Percentiles rank a stretch among this genome's conserved stretches.
phyloP scores from a whole-genome alignment of 768 basidiomycete genomes.

The Tulasnella sp. region DNA sequence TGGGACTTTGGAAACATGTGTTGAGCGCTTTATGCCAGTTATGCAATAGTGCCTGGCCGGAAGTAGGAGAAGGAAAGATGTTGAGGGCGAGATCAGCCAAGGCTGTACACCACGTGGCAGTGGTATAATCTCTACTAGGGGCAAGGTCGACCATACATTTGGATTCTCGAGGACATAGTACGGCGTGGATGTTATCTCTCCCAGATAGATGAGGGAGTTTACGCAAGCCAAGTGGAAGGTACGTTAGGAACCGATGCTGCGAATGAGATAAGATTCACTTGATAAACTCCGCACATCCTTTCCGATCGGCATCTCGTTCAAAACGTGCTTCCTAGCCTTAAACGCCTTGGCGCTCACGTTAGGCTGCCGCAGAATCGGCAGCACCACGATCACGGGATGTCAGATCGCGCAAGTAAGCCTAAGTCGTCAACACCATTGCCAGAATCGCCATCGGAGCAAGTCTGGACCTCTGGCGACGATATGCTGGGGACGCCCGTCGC shows the following conservation, averaged over 20 bases:
- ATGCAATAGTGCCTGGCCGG: too few species aligned
- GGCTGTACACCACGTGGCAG: too few species aligned
- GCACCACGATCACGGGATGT: conserved; percentile 66
- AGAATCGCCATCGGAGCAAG: conserved; percentile 45
- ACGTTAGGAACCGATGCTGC: conserved; percentile 17
- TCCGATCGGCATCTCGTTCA: conserved; percentile 82
- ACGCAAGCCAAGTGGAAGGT: too few species aligned
- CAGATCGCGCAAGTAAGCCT: conserved; percentile 56
- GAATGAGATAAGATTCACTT: conserved; percentile 30
- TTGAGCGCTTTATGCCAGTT: too few species aligned
- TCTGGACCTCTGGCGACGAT: conserved; percentile 33
- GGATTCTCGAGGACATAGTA: too few species aligned
- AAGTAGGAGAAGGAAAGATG: too few species aligned
- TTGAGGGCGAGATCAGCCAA: too few species aligned
- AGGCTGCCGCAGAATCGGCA: conserved; percentile 72
- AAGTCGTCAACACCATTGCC: conserved; percentile 40
- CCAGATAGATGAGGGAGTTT: too few species aligned
- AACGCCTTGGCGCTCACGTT: conserved; percentile 42
- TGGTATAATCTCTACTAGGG: too few species aligned
- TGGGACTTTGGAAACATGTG: too few species aligned
- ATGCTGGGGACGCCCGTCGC: conserved; percentile 37
- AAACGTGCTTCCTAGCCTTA: conserved; percentile 62
- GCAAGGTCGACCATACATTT: too few species aligned
- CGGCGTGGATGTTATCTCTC: too few species aligned
- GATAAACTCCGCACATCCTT: conserved; percentile 59